Evolutionary conservation across 129 eudicot species (phyloP), one percentile per base, ranked within the genome.

Genomic region (Flaveria trinervia): DNA sequence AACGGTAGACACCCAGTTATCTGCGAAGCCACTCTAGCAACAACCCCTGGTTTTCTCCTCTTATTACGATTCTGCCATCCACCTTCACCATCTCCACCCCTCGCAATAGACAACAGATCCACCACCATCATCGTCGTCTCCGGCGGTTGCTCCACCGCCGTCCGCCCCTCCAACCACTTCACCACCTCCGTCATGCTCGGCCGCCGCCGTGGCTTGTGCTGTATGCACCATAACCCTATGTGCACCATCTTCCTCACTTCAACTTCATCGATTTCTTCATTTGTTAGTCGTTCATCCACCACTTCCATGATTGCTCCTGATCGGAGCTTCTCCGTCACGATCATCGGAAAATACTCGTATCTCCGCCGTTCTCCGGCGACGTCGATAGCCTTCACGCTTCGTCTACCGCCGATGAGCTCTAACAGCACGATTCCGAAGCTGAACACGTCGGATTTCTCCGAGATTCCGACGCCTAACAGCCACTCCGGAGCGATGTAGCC

Each of bases 401-500:
- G 82, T 33, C 89, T 36, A 8, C 98, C 96, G 3, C 92, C 90
- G 36, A 92, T 82, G 13, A 90, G 84, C 89, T 90, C 98, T 50
- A 92, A 36, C 23, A 92, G 77, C 54, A 92, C 98, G 79, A 92
- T 84, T 11, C 98, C 98, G 23, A 46, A 92, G 55, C 96, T 88
- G 48, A 90, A 92, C 0, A 90, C 84, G 67, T 92, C 98, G 1
- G 92, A 83, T 54, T 92, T 92, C 69, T 85, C 96, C 0, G 96
- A 86, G n/a, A 88, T 75, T 6, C 96, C 96, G n/a, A 80, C 28
- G 3, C 84, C 90, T 43, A 89, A 61, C 11, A 88, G 43, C 98
- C 96, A 92, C 56, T 92, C 98, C 0, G 98, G 98, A 14, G 98
- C 98, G 4, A 92, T 71, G 82, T 92, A 92, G 10, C 98, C 98